A percentile compares a stretch with the other conserved stretches of the same genome.
Evolutionary conservation across 345 rosid species (phyloP).

Genomic region (Excoecaria cochinchinensis): DNA sequence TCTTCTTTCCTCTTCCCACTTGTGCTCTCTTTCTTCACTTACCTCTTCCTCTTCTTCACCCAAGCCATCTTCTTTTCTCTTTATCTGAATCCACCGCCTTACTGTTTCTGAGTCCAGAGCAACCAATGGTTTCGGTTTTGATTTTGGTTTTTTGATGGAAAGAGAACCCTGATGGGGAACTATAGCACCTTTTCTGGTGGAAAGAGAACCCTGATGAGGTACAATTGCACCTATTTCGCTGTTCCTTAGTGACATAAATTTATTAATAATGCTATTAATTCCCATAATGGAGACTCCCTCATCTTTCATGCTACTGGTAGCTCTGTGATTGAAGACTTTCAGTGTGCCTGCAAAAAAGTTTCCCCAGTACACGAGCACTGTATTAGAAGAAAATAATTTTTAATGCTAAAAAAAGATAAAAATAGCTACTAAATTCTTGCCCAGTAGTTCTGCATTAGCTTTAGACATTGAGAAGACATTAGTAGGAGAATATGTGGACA

Average conservation of each 20-base stretch:
- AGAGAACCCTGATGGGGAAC: not conserved
- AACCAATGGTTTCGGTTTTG: slow-evolving; percentile 23
- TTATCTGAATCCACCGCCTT: slow-evolving; percentile 39
- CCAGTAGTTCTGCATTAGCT: too few relatives aligned
- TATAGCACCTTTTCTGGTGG: not conserved
- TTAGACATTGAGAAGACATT: too few relatives aligned
- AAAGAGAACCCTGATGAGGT: not conserved
- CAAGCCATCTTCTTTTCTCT: slow-evolving; percentile 21
- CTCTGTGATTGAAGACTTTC: too few relatives aligned
- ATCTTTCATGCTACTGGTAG: too few relatives aligned
- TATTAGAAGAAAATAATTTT: too few relatives aligned
- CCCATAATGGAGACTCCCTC: too few relatives aligned
- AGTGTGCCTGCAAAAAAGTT: too few relatives aligned
- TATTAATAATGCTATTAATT: too few relatives aligned
- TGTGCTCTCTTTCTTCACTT: slow-evolving; percentile 22
- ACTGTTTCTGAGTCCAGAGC: slow-evolving; percentile 36
- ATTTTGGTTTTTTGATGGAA: not conserved
- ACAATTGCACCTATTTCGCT: not conserved
- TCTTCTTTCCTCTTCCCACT: slow-evolving; percentile 40
- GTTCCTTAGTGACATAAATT: not conserved
- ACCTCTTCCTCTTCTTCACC: slow-evolving; percentile 12
- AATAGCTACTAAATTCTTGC: too few relatives aligned
- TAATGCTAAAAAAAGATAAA: too few relatives aligned
- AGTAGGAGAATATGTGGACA: too few relatives aligned
- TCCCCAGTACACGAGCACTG: too few relatives aligned